Conservation (phyloP, 1,284 basidiomycete species). For the Salmacisia buchloeana region DNA sequence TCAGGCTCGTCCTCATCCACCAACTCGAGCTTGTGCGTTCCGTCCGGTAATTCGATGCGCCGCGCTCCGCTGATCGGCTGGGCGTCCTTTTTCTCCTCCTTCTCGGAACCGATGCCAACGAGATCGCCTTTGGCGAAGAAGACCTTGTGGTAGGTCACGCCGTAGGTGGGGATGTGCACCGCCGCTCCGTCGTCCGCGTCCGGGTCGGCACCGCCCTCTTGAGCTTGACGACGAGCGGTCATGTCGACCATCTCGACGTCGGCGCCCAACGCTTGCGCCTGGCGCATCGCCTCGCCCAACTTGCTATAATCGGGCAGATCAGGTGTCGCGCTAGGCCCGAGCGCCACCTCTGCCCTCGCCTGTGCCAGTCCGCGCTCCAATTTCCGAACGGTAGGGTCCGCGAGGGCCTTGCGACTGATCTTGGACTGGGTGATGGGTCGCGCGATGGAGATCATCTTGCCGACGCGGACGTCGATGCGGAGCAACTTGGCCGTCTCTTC, state of each 20-base stretch:
- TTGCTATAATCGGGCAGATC: background rate
- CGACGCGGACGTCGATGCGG: background rate
- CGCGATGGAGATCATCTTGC: background rate
- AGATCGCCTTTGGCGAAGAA: slow-evolving; percentile 33
- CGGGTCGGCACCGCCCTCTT: slow-evolving; percentile 24
- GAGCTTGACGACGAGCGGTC: slow-evolving; percentile 34
- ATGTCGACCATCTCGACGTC: slow-evolving; percentile 17
- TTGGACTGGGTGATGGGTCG: background rate
- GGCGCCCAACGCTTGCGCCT: background rate
- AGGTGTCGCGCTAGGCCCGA: background rate
- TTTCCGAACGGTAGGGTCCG: background rate
- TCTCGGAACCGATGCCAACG: slow-evolving; percentile 23
- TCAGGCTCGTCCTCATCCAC: slow-evolving; percentile 55
- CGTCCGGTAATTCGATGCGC: slow-evolving; percentile 18
- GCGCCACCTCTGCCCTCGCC: background rate
- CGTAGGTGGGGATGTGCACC: slow-evolving; percentile 51
- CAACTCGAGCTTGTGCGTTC: slow-evolving; percentile 40
- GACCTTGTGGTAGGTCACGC: slow-evolving; percentile 20
- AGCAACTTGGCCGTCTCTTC: background rate
- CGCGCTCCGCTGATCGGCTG: slow-evolving; percentile 9
- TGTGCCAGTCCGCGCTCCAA: background rate
- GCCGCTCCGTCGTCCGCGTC: slow-evolving; percentile 61
- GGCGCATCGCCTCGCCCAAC: background rate
- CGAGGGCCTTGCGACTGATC: background rate
- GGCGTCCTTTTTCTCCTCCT: slow-evolving; percentile 33